Evolutionary conservation across 176 grass and related monocot genomes (phyloP).

Genomic region (Saccharum spontaneum): DNA sequence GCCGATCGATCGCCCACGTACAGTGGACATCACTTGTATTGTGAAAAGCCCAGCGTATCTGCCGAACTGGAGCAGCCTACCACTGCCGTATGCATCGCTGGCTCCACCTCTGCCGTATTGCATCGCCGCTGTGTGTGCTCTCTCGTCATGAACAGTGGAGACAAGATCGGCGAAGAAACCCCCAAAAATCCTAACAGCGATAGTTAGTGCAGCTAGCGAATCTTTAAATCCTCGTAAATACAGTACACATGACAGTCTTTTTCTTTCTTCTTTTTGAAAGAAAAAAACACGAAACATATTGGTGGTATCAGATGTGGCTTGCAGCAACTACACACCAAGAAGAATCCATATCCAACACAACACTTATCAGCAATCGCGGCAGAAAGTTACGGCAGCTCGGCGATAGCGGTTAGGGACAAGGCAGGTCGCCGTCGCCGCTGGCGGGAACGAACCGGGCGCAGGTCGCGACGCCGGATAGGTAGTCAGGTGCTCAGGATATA

Average conservation of each 20-base stretch:
- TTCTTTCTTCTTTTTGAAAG: neutral
- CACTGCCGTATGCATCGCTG: neutral
- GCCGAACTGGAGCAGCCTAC: neutral
- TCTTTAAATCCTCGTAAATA: neutral
- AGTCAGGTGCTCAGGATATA: neutral
- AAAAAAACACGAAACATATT: no score
- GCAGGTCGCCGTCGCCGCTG: neutral
- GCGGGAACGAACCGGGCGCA: neutral
- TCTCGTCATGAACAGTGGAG: neutral
- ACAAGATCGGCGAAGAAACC: neutral
- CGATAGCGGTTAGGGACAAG: slow-evolving; percentile 11
- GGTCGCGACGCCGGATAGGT: neutral
- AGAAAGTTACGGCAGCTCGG: slow-evolving; percentile 25
- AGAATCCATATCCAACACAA: slow-evolving; percentile 16
- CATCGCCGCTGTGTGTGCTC: neutral
- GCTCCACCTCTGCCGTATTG: neutral
- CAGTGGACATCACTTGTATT: slow-evolving; percentile 7
- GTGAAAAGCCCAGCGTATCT: neutral
- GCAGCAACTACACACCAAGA: neutral
- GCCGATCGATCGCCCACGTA: neutral
- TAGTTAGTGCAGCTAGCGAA: neutral
- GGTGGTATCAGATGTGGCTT: neutral
- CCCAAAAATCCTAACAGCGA: neutral
- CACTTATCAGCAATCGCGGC: neutral
- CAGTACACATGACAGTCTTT: neutral